Conservation (phyloP, 257 asterid species). For the Forsythia viridissima region DNA sequence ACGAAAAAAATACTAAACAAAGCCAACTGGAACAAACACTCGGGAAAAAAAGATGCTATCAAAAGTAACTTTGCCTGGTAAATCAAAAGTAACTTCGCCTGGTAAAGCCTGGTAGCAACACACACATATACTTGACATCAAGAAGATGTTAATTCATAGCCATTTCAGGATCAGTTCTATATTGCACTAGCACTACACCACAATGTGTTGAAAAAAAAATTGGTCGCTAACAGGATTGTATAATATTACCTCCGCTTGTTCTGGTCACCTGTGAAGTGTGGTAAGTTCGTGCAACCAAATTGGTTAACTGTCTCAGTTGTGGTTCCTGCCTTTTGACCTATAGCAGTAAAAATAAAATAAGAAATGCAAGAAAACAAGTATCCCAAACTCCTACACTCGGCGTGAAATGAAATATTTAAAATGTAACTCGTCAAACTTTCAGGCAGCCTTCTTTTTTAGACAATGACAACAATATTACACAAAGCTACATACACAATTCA, state of each 20-base stretch:
- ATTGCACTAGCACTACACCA: not conserved
- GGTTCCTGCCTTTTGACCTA: conserved; percentile 67
- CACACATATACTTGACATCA: not conserved
- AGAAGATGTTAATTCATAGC: conserved; percentile 7
- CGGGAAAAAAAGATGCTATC: not conserved
- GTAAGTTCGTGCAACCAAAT: conserved; percentile 44
- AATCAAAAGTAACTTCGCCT: not conserved
- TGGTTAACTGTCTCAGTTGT: conserved; percentile 62
- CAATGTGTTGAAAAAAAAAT: conserved; percentile 5
- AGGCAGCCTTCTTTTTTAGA: not conserved
- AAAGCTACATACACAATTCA: not conserved
- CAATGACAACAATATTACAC: not conserved
- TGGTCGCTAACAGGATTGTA: not conserved
- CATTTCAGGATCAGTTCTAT: conserved; percentile 4
- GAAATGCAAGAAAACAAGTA: not conserved
- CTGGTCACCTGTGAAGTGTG: conserved; percentile 40
- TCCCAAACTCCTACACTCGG: not conserved
- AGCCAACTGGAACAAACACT: not conserved
- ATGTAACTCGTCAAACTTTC: not conserved
- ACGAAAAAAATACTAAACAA: not conserved
- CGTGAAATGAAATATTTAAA: not conserved
- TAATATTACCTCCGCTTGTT: conserved; percentile 48
- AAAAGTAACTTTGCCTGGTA: not conserved
- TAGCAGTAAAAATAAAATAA: conserved; percentile 10
- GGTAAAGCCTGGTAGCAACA: not conserved